Percentiles rank a stretch among this genome's conserved stretches.
These are phyloP conservation scores for Starmerella bombicola DNA, from an alignment of 805 yeast species.

Conservation along the genomic window DNA sequence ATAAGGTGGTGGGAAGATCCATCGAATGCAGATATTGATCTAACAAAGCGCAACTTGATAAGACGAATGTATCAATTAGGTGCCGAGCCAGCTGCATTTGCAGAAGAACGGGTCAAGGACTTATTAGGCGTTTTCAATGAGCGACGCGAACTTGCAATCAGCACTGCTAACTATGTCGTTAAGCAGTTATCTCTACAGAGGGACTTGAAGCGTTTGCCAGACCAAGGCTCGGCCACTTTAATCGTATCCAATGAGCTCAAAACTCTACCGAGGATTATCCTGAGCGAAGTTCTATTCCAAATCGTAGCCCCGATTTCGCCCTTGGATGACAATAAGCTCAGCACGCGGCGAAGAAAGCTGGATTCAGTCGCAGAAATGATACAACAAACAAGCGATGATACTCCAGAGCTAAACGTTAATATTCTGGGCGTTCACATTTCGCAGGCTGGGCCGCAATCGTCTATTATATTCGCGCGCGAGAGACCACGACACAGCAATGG, in stretches of 20 bases:
- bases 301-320: slow-evolving; percentile 19
- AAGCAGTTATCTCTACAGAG: slow-evolving; percentile 2
- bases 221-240: slow-evolving; percentile 3
- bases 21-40: slow-evolving; percentile 42
- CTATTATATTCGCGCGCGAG: slow-evolving; percentile 7
- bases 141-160: slow-evolving; percentile 6
- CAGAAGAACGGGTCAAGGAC: background rate
- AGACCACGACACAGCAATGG: slow-evolving; percentile 5
- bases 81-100: slow-evolving; percentile 27
- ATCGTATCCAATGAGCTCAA: slow-evolving; percentile 2
- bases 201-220: background rate
- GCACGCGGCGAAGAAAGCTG: slow-evolving; percentile 10
- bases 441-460: too few species aligned
- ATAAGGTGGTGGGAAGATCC: slow-evolving; percentile 60
- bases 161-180: background rate
- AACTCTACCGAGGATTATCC: slow-evolving; percentile 7
- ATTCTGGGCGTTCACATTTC: background rate
- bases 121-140: slow-evolving; percentile 1
- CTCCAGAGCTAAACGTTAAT: background rate
- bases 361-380: background rate
- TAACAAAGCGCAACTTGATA: slow-evolving; percentile 48
- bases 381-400: background rate
- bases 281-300: slow-evolving; percentile 11
- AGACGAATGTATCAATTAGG: slow-evolving; percentile 30
- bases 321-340: slow-evolving; percentile 3